Evolutionary conservation across 257 asterid species (phyloP).

Genomic region (Solanum gandarillasii): DNA sequence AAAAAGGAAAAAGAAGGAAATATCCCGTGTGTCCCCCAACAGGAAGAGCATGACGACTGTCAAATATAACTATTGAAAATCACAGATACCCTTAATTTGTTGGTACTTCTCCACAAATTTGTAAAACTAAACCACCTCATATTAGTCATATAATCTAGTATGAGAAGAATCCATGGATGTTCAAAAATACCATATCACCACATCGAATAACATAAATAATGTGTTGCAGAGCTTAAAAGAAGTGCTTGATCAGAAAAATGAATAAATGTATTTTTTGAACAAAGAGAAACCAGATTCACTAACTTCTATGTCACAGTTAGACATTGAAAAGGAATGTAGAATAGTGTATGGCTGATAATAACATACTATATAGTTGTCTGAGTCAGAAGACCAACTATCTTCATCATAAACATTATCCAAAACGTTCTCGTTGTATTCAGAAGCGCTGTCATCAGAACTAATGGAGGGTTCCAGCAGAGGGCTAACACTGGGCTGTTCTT

Average conservation of each 20-base stretch:
- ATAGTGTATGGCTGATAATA: not conserved
- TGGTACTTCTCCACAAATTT: not conserved
- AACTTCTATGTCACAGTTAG: not conserved
- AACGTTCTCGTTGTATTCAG: slow-evolving; percentile 41
- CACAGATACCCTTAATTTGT: not conserved
- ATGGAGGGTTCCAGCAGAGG: slow-evolving; percentile 27
- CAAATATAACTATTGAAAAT: not conserved
- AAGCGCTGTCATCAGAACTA: slow-evolving; percentile 41
- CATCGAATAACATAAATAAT: not conserved
- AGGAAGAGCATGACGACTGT: not conserved
- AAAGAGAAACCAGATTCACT: not conserved
- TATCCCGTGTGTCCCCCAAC: not conserved
- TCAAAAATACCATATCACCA: not conserved
- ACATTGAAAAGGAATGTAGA: not conserved
- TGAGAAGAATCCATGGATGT: not conserved
- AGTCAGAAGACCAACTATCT: slow-evolving; percentile 44
- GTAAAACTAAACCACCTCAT: not conserved
- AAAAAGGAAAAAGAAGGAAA: not conserved
- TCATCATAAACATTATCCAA: slow-evolving; percentile 36
- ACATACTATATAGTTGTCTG: slow-evolving; percentile 35
- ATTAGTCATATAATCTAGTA: not conserved
- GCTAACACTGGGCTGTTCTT: slow-evolving; percentile 14
- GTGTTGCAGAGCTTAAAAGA: not conserved
- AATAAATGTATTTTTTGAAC: not conserved
- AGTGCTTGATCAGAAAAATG: not conserved